These are phyloP conservation scores for Apiotrichum domesticum DNA, from an alignment of 1,284 basidiomycete species.

Conservation along the genomic window DNA sequence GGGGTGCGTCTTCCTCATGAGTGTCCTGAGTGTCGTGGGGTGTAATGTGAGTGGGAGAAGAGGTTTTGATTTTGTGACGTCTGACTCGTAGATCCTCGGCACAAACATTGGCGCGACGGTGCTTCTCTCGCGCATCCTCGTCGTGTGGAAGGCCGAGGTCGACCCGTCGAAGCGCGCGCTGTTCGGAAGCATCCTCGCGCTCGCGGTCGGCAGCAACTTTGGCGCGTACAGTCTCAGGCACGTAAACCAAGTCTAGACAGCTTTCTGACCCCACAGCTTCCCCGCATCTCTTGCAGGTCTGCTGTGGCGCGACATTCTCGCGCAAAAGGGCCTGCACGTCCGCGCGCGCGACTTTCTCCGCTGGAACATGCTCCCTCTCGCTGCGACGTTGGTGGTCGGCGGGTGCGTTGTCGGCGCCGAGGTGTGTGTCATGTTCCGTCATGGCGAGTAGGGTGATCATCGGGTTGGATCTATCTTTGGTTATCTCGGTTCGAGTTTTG, in stretches of 20 bases:
- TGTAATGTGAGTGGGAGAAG: slow-evolving; percentile 63
- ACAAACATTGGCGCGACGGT: slow-evolving; percentile 97
- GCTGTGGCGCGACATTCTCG: slow-evolving; percentile 74
- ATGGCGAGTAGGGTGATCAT: background rate
- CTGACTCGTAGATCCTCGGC: slow-evolving; percentile 59
- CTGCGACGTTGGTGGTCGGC: slow-evolving; percentile 59
- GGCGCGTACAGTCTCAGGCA: slow-evolving; percentile 85
- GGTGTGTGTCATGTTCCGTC: slow-evolving; percentile 44
- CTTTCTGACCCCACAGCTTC: slow-evolving; percentile 42
- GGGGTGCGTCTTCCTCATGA: slow-evolving; percentile 52
- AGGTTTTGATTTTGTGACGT: slow-evolving; percentile 8
- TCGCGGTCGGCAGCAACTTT: slow-evolving; percentile 81
- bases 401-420: slow-evolving; percentile 47
- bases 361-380: slow-evolving; percentile 64
- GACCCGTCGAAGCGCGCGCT: slow-evolving; percentile 39
- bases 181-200: slow-evolving; percentile 52
- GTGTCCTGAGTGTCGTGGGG: slow-evolving; percentile 58
- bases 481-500: too few relatives aligned
- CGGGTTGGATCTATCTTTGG: too few relatives aligned
- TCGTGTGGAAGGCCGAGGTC: slow-evolving; percentile 33
- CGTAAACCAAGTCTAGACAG: slow-evolving; percentile 24
- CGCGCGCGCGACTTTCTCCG: slow-evolving; percentile 61
- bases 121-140: slow-evolving; percentile 55
- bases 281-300: slow-evolving; percentile 84
- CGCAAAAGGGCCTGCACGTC: slow-evolving; percentile 71